A percentile compares a stretch with the other conserved stretches of the same genome.
Conservation (phyloP, 352 stramenopile genomes). For the Aphanomyces invadans region DNA sequence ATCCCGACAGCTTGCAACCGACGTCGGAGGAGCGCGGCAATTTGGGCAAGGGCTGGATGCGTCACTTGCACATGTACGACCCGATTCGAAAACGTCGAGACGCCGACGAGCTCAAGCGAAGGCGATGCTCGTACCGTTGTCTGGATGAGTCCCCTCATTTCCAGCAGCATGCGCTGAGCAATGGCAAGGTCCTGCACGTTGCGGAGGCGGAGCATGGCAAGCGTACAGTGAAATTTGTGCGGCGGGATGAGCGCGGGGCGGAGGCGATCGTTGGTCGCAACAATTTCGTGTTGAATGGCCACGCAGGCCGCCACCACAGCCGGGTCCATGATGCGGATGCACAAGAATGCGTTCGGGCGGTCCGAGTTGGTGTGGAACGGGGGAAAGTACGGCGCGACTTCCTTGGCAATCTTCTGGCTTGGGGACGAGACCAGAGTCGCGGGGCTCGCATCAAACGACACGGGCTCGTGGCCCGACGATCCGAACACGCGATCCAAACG, state of each 20-base stretch:
- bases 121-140: neutral
- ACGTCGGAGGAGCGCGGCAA: neutral
- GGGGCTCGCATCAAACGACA: neutral
- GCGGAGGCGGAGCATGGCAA: constrained; percentile 1
- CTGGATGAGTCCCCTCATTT: constrained; percentile 2
- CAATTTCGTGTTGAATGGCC: neutral
- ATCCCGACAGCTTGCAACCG: constrained; percentile 4
- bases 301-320: neutral
- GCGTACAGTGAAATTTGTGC: constrained; percentile 10
- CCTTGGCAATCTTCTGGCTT: no score
- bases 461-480: neutral
- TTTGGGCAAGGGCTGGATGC: neutral
- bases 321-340: constrained; percentile 12
- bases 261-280: neutral
- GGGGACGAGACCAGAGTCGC: no score
- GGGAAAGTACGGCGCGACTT: neutral
- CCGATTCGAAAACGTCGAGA: constrained; percentile 13
- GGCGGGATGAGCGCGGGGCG: neutral
- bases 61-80: constrained; percentile 6
- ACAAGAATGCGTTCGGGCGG: constrained; percentile 23
- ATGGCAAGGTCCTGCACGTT: neutral
- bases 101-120: neutral
- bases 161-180: neutral
- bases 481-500: constrained; percentile 26
- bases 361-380: constrained; percentile 19